These are phyloP conservation scores for Vitis amurensis DNA, from an alignment of 164 flowering plant genomes.

Conservation along the genomic window DNA sequence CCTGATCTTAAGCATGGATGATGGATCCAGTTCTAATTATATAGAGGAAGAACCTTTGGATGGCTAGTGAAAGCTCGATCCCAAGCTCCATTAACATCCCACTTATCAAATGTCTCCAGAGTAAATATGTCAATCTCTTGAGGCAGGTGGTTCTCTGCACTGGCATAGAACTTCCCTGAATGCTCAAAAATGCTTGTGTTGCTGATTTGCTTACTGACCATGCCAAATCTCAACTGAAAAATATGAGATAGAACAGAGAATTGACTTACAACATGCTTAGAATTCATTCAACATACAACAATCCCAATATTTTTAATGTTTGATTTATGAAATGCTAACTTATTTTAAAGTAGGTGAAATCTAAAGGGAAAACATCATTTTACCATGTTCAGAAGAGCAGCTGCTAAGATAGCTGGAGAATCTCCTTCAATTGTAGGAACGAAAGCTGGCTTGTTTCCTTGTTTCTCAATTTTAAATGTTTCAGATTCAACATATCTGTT, in stretches of 20 bases:
- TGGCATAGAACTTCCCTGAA: conserved; percentile 47
- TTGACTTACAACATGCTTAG: too few species aligned
- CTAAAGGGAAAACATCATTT: too few species aligned
- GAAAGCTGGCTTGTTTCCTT: conserved; percentile 40
- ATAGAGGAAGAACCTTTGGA: too few species aligned
- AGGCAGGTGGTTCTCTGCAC: conserved; percentile 56
- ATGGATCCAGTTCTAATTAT: too few species aligned
- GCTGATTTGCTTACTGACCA: conserved; percentile 39
- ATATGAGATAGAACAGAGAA: too few species aligned
- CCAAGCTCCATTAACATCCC: conserved; percentile 55
- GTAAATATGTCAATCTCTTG: conserved; percentile 54
- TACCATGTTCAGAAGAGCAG: conserved; percentile 13
- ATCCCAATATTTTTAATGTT: too few species aligned
- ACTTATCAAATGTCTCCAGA: conserved; percentile 33
- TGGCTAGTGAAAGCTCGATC: conserved; percentile 62
- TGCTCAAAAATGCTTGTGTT: conserved; percentile 70
- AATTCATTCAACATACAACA: too few species aligned
- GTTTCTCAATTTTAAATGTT: conserved; percentile 48
- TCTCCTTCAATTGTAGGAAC: conserved; percentile 59
- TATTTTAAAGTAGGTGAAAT: too few species aligned
- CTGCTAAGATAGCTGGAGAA: conserved; percentile 36
- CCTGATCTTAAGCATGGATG: too few species aligned
- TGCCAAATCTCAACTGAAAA: conserved; percentile 59
- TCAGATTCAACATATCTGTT: conserved; percentile 58
- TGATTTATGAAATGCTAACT: too few species aligned